These are phyloP conservation scores for Claviceps sp. DNA, from an alignment of 2,329 filamentous ascomycete species.

Conservation along the genomic window DNA sequence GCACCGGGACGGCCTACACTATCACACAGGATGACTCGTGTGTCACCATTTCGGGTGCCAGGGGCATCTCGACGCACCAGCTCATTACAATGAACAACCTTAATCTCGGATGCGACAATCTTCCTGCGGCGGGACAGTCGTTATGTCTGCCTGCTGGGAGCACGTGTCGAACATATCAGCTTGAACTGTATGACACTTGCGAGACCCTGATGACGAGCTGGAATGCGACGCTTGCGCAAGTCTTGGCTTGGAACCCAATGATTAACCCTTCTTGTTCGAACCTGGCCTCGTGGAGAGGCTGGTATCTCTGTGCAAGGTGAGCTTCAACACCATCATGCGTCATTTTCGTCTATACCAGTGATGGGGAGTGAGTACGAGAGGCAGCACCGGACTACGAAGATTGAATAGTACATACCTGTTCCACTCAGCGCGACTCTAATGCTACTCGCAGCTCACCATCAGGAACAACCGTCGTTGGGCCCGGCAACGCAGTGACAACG, in stretches of 20 bases:
- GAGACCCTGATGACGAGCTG: background rate
- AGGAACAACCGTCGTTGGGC: background rate
- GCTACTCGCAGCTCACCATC: background rate
- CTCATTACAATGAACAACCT: background rate
- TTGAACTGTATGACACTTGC: background rate
- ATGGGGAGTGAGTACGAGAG: no score
- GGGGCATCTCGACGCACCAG: background rate
- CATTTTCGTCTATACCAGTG: no score
- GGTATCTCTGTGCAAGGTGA: background rate
- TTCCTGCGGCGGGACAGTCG: background rate
- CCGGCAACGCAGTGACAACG: background rate
- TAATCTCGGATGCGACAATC: constrained; percentile 1
- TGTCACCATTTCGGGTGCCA: background rate
- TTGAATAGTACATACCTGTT: no score
- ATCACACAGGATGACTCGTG: background rate
- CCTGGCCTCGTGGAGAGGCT: background rate
- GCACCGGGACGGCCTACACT: background rate
- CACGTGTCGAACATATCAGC: background rate
- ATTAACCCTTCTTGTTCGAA: background rate
- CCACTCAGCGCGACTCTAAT: background rate
- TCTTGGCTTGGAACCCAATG: background rate
- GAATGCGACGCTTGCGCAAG: background rate
- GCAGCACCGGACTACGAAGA: no score
- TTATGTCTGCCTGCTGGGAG: background rate
- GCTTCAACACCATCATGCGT: background rate